Base-by-base conservation (phyloP, 768 basidiomycete genomes). In the Guyanaporus albipodus region DNA sequence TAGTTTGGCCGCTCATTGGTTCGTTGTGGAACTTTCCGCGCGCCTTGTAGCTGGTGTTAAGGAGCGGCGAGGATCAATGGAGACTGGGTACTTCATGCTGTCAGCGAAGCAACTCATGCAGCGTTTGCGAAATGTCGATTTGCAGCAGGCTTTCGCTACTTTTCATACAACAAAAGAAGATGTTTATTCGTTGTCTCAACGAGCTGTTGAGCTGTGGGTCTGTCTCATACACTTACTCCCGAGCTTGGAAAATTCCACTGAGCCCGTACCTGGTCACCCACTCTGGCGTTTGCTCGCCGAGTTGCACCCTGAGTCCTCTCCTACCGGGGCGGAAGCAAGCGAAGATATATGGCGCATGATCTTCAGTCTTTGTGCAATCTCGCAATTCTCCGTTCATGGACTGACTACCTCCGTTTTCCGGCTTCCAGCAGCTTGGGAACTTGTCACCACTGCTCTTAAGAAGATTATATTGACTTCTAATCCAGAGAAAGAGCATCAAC, bases 261-360 rank as follows among this genome's bases (percentile, higher is more conserved):
- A 48, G 14, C 15, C 40, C 49, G 39, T 52, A 54, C 50, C 49
- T 34, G 46, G 50, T 14, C 69, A 70, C 54, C 69, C 67, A 6
- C 71, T 83, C 50, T 80, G 80, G 79, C 59, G 60, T 21, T 47
- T 75, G 26, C 52, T 83, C 22, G 59, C 67, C 29, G 60, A 66
- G 6, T 49, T 64, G 32, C 50, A 78, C 22, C 57, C 67, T 22
- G 51, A 58, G 22, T 45, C 50, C 8, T 52, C 64, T 11, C 60
- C 59, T 5, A 65, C 73, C 18, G 65, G 70, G 19, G 51, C 77
- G 1, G 68, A 72, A 33, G 66, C 67, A 14, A 82, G 80, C 55
- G 94, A 97, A 64, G 58, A 70, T 12, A 68, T 81, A n/a, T 94
- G 92, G 87, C 74, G 72, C 29, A 70, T 74, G 7, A 73, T 87